These are phyloP conservation scores for Aureobasidium sp. DNA, from an alignment of 2,329 filamentous ascomycete genomes.

Conservation along the genomic window DNA sequence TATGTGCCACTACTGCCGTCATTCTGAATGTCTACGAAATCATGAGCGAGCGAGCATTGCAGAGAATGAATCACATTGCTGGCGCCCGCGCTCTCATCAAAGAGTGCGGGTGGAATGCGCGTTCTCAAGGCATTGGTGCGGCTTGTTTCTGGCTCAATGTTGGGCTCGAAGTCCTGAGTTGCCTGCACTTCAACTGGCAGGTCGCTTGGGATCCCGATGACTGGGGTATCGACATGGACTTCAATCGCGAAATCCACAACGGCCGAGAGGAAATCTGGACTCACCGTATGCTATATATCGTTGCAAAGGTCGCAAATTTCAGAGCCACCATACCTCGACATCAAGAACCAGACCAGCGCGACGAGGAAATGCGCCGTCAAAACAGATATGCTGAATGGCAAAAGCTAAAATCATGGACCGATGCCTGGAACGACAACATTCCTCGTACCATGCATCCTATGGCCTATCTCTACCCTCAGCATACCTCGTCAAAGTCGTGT, in stretches of 20 bases:
- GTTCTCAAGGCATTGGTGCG: constrained; percentile 66
- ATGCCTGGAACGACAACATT: constrained; percentile 69
- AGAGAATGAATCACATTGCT: constrained; percentile 83
- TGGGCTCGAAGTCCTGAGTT: constrained; percentile 81
- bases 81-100: constrained; percentile 79
- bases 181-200: constrained; percentile 78
- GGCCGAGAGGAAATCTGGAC: constrained; percentile 78
- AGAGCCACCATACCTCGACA: constrained; percentile 58
- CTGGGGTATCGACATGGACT: constrained; percentile 78
- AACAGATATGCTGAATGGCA: constrained; percentile 69
- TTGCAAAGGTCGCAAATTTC: constrained; percentile 82
- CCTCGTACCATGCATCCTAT: constrained; percentile 83
- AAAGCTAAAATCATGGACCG: constrained; percentile 68
- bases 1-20: constrained; percentile 80
- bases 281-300: constrained; percentile 78
- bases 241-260: constrained; percentile 46
- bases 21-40: constrained; percentile 89
- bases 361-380: constrained; percentile 55
- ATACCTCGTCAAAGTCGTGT: constrained; percentile 58
- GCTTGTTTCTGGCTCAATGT: constrained; percentile 95
- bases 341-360: constrained; percentile 50
- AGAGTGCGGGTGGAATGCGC: constrained; percentile 82
- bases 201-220: constrained; percentile 83
- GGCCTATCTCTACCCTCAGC: constrained; percentile 62
- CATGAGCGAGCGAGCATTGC: constrained; percentile 71